Evolutionary conservation across 2,329 filamentous ascomycete species (phyloP).

Genomic region (Aureobasidium sp.): DNA sequence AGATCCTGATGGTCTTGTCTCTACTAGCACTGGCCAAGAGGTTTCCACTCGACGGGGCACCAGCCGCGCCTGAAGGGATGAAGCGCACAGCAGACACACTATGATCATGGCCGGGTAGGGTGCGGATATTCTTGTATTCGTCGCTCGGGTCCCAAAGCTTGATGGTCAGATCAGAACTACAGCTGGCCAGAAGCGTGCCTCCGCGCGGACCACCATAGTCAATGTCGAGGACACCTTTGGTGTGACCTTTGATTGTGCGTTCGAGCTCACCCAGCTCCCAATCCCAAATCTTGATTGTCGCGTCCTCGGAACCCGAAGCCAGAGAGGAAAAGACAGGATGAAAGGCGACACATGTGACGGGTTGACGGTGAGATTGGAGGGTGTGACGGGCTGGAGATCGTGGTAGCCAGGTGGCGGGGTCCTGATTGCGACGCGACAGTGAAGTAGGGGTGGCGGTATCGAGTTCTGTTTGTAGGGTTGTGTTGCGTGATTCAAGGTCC

Average conservation of each 20-base stretch:
- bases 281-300: slow-evolving; percentile 94
- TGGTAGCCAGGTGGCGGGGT: slow-evolving; percentile 86
- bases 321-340: slow-evolving; percentile 86
- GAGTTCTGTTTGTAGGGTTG: slow-evolving; percentile 68
- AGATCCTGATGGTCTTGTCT: slow-evolving; percentile 77
- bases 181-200: slow-evolving; percentile 70
- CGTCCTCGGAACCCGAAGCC: slow-evolving; percentile 85
- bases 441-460: slow-evolving; percentile 75
- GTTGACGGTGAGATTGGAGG: slow-evolving; percentile 70
- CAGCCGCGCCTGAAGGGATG: slow-evolving; percentile 72
- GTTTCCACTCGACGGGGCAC: slow-evolving; percentile 68
- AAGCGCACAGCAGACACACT: slow-evolving; percentile 84
- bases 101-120: slow-evolving; percentile 84
- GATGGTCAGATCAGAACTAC: slow-evolving; percentile 83
- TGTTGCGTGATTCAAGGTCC: slow-evolving; percentile 74
- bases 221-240: slow-evolving; percentile 76
- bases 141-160: slow-evolving; percentile 90
- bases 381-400: slow-evolving; percentile 70
- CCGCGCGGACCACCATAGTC: slow-evolving; percentile 83
- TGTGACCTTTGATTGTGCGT: slow-evolving; percentile 84
- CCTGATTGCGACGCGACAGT: slow-evolving; percentile 69
- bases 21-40: slow-evolving; percentile 77
- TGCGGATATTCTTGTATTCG: slow-evolving; percentile 92
- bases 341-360: slow-evolving; percentile 83
- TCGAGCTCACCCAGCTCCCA: slow-evolving; percentile 91